Percentiles rank a stretch among this genome's conserved stretches.
phyloP scores from a whole-genome alignment of 2,329 filamentous ascomycete species.

The Stachybotrys echinatus region DNA sequence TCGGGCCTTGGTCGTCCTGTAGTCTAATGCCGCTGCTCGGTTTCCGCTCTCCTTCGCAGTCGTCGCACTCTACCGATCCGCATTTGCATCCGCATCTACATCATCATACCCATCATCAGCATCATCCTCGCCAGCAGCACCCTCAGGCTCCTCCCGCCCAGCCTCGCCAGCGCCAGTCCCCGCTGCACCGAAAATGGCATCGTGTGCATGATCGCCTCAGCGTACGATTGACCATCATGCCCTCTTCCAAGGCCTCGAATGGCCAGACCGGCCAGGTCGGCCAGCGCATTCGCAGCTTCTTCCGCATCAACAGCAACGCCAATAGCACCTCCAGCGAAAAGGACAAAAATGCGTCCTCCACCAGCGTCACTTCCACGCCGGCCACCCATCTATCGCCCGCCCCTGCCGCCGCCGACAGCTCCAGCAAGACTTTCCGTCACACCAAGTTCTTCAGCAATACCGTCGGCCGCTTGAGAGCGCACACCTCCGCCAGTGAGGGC shows the following conservation, averaged over 20 bases:
- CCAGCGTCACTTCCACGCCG: slow-evolving; percentile 8
- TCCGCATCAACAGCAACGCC: slow-evolving; percentile 55
- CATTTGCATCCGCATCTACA: background rate
- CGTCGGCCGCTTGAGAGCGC: slow-evolving; percentile 81
- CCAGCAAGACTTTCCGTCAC: slow-evolving; percentile 66
- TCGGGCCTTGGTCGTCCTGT: background rate
- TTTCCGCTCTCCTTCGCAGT: slow-evolving; percentile 1
- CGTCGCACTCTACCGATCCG: background rate
- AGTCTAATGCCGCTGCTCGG: background rate
- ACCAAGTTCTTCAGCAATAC: slow-evolving; percentile 83
- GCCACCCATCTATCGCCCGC: slow-evolving; percentile 7
- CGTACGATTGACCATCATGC: slow-evolving; percentile 32
- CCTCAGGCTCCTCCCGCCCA: background rate
- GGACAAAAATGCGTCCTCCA: slow-evolving; percentile 57
- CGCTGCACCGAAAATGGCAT: slow-evolving; percentile 30
- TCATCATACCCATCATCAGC: background rate
- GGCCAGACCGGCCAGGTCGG: slow-evolving; percentile 53
- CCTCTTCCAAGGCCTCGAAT: slow-evolving; percentile 47
- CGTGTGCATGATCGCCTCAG: slow-evolving; percentile 25
- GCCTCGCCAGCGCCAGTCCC: slow-evolving; percentile 3
- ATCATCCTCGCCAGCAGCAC: background rate
- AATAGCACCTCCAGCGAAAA: slow-evolving; percentile 30
- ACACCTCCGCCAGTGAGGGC: slow-evolving; percentile 88
- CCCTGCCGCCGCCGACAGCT: slow-evolving; percentile 1
- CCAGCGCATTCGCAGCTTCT: slow-evolving; percentile 66